Evolutionary conservation across 768 basidiomycete species (phyloP), one percentile per base, ranked within the genome.

Genomic region (Botryobasidium botryosum): DNA sequence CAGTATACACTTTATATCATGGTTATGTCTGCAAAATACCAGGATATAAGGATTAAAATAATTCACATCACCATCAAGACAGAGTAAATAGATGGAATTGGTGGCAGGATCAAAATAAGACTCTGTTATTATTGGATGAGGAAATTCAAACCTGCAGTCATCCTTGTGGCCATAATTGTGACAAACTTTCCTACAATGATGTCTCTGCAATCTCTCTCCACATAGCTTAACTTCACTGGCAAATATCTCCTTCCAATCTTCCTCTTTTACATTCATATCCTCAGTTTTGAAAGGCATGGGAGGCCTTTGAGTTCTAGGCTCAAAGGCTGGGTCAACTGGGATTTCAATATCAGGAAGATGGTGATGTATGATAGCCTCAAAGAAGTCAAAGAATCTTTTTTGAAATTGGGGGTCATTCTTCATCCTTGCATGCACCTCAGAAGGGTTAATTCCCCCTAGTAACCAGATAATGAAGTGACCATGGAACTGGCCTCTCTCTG

Each of bases 1-100:
- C 13, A 61, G 45, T 6, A 64, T 61, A 31, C 59, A 62, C 26
- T 62, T 59, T 1, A 62, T 43, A 20, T 64, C 56, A 49, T 64
- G 59, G 43, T 62, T 64, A 38, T 64, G 64, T 0, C 57, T 12
- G 21, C 56, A 58, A 47, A 55, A 61, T 0, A 64, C 56, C 3
- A 64, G 52, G 3, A 65, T 52, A 23, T 58, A 54, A 0, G 55
- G 61, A 46, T 63, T 63, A 36, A 52, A 56, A 38, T 56, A 62
- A 43, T 62, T 64, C 0, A 64, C 45, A 25, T 37, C 56, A 0
- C 43, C 40, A 52, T 65, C 61, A 3, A 25, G 21, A 46, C 59
- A 60, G 7, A 54, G 12, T 2, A 64, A 40, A 28, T 55, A 39
- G 3, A 65, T 44, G 3, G 64, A 59, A 24, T 64, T 62, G 0